A percentile compares a stretch with the other conserved stretches of the same genome.
Evolutionary conservation across 768 basidiomycete species (phyloP).

Genomic region (Tricholoma matsutake): DNA sequence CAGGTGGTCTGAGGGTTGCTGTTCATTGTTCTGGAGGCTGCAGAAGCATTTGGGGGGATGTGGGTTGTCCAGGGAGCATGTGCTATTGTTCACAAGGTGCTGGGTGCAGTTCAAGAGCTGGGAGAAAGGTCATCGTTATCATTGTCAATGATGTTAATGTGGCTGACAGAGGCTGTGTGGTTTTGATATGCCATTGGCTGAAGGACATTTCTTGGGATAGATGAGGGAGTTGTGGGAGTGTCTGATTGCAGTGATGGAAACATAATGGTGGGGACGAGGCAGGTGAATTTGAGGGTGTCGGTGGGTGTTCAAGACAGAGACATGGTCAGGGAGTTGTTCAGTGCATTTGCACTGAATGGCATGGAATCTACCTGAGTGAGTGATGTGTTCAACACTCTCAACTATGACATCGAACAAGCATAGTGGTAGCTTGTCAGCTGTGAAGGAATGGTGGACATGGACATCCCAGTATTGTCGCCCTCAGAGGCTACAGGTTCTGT

Average conservation of each 20-base stretch:
- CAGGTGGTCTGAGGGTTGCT: too few relatives aligned
- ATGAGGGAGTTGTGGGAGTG: conserved; percentile 59
- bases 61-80: too few relatives aligned
- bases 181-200: conserved; percentile 76
- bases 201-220: conserved; percentile 85
- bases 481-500: conserved; percentile 19
- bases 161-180: too few relatives aligned
- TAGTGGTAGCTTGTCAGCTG: neutral
- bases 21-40: too few relatives aligned
- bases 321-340: neutral
- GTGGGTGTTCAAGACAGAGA: conserved; percentile 13
- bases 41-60: too few relatives aligned
- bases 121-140: too few relatives aligned
- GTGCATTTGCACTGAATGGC: conserved; percentile 4
- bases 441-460: conserved; percentile 8
- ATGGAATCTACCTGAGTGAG: conserved; percentile 9
- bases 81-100: too few relatives aligned
- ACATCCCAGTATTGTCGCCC: conserved; percentile 15
- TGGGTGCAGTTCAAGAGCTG: too few relatives aligned
- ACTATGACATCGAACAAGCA: neutral
- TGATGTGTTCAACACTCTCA: neutral
- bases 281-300: conserved; percentile 14
- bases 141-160: too few relatives aligned
- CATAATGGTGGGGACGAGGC: conserved; percentile 31
- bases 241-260: conserved; percentile 53